Percentiles rank a stretch among this genome's conserved stretches.
Conservation (phyloP, 1,284 basidiomycete species). For the Sutorius eximius region DNA sequence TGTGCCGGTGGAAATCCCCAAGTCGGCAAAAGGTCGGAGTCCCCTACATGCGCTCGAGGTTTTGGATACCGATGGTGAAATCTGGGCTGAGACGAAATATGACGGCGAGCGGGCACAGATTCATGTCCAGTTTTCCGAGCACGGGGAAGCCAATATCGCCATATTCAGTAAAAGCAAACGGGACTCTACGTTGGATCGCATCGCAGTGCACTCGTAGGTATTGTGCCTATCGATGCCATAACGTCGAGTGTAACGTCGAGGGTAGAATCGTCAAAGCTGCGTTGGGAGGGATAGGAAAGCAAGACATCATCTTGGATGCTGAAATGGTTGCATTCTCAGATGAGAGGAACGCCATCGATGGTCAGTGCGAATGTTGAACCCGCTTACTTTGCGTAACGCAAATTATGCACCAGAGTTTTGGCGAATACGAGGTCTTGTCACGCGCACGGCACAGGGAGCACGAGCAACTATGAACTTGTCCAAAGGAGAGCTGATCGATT, state of each 20-base stretch:
- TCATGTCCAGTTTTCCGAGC: constrained; percentile 58
- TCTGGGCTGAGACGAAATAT: constrained; percentile 89
- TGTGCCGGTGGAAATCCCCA: constrained; percentile 69
- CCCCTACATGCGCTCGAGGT: constrained; percentile 55
- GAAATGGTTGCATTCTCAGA: constrained; percentile 86
- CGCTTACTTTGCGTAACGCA: constrained; percentile 3
- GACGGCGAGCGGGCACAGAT: constrained; percentile 90
- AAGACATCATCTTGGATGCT: constrained; percentile 75
- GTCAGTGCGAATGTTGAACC: constrained; percentile 37
- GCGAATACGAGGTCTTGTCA: constrained; percentile 60
- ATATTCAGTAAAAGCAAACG: constrained; percentile 86
- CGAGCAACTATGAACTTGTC: constrained; percentile 30
- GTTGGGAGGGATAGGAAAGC: constrained; percentile 43
- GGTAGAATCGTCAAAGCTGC: constrained; percentile 62
- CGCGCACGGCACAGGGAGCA: constrained; percentile 56
- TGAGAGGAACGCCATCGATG: constrained; percentile 50
- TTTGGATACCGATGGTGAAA: constrained; percentile 43
- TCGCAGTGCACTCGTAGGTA: constrained; percentile 63
- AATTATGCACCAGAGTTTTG: constrained; percentile 57
- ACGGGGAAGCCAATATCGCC: constrained; percentile 49
- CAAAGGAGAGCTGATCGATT: constrained; percentile 16
- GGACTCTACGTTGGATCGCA: constrained; percentile 74
- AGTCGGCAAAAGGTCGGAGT: constrained; percentile 69
- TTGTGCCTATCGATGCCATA: not conserved
- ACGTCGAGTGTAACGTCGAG: not conserved